Percentiles rank a stretch among this genome's conserved stretches.
phyloP scores from a whole-genome alignment of 2,329 filamentous ascomycete species.

The Microcyclospora pomicola region DNA sequence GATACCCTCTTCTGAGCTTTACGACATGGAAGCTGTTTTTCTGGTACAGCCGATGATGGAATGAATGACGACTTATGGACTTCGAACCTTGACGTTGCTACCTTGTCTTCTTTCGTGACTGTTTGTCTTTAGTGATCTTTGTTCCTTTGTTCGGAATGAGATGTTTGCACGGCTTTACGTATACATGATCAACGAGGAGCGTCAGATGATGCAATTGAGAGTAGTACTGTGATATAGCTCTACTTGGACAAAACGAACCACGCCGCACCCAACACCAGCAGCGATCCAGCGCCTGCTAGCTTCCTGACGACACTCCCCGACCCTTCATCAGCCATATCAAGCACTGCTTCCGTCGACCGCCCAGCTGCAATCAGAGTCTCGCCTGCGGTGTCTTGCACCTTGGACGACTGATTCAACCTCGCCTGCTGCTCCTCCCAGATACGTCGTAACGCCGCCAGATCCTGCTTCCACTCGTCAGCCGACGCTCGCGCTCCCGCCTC shows the following conservation, averaged over 20 bases:
- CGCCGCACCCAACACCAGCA: conserved; percentile 25
- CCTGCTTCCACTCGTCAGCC: conserved; percentile 43
- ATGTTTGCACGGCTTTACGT: too few species aligned
- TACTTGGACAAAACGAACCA: conserved; percentile 19
- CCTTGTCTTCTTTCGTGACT: too few species aligned
- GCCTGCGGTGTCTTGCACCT: conserved; percentile 7
- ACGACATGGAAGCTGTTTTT: too few species aligned
- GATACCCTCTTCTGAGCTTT: too few species aligned
- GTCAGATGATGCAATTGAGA: too few species aligned
- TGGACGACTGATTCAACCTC: conserved; percentile 7
- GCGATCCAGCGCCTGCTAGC: conserved; percentile 24
- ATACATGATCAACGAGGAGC: too few species aligned
- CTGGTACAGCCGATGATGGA: too few species aligned
- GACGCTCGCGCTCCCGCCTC: conserved; percentile 52
- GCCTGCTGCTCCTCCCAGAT: conserved; percentile 23
- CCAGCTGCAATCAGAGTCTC: conserved; percentile 20
- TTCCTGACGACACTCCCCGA: conserved; percentile 27
- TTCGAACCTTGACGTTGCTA: too few species aligned
- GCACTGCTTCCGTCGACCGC: conserved; percentile 1
- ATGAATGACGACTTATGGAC: too few species aligned
- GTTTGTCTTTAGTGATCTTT: too few species aligned
- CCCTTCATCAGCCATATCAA: conserved; percentile 22
- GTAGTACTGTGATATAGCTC: too few species aligned
- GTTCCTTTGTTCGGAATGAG: too few species aligned
- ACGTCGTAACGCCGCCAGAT: conserved; percentile 57